Evolutionary conservation across 148 eudicot species (phyloP).

Genomic region (Rhododendron simsii): DNA sequence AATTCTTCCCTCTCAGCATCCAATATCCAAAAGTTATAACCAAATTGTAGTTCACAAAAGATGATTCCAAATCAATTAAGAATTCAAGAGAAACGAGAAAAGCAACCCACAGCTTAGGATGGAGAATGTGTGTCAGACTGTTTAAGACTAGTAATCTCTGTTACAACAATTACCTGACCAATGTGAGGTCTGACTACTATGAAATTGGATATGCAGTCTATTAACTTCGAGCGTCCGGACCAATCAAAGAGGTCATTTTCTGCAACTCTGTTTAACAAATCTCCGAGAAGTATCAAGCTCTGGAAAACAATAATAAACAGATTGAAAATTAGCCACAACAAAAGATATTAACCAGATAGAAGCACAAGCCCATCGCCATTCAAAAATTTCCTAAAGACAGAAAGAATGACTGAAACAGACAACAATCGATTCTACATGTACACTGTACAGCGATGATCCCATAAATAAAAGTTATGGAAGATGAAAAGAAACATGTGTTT

Average conservation of each 20-base stretch:
- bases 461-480: neutral
- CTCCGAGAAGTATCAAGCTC: constrained; percentile 64
- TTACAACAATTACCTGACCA: constrained; percentile 60
- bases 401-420: neutral
- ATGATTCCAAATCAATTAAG: neutral
- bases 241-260: constrained; percentile 70
- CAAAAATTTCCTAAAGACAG: neutral
- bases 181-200: constrained; percentile 58
- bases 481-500: neutral
- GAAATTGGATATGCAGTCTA: constrained; percentile 74
- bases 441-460: neutral
- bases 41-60: neutral
- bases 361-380: neutral
- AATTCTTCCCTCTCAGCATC: neutral
- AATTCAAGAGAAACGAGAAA: constrained; percentile 11
- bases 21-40: neutral
- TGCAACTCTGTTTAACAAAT: constrained; percentile 57
- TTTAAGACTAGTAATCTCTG: neutral
- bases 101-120: neutral
- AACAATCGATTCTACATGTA: neutral
- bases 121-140: neutral
- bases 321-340: neutral
- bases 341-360: constrained; percentile 2
- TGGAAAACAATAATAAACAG: constrained; percentile 24
- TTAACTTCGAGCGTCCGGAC: constrained; percentile 69